phyloP scores from a whole-genome alignment of 495 filamentous ascomycete genomes.

The Aspergillus haitiensis region DNA sequence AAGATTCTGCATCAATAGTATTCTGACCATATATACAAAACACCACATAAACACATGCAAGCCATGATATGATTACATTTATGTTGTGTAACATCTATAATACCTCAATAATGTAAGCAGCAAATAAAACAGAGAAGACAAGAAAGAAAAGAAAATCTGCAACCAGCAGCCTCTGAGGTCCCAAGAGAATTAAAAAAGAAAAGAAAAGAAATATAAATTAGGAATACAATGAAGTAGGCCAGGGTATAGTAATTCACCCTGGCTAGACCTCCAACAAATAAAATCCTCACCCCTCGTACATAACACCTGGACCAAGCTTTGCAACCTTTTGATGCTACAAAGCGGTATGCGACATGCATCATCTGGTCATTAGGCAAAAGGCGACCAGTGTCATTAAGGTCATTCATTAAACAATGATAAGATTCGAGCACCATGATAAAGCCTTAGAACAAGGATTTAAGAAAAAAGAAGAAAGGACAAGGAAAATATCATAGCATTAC shows the following conservation, averaged over 20 bases:
- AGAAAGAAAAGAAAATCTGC: slow-evolving; percentile 13
- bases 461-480: background rate
- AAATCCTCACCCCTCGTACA: slow-evolving; percentile 20
- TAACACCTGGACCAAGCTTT: slow-evolving; percentile 19
- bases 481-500: slow-evolving; percentile 1
- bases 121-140: slow-evolving; percentile 14
- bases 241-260: background rate
- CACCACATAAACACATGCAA: background rate
- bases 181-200: background rate
- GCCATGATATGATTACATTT: slow-evolving; percentile 17
- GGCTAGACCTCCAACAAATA: slow-evolving; percentile 15
- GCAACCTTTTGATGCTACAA: slow-evolving; percentile 21
- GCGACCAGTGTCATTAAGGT: slow-evolving; percentile 45
- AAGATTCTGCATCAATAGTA: no score
- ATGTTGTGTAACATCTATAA: slow-evolving; percentile 20
- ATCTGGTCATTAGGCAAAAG: slow-evolving; percentile 31
- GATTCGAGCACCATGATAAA: slow-evolving; percentile 23
- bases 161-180: slow-evolving; percentile 18
- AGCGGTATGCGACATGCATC: slow-evolving; percentile 27
- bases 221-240: slow-evolving; percentile 26
- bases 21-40: background rate
- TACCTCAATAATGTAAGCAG: slow-evolving; percentile 10
- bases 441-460: slow-evolving; percentile 3
- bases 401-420: slow-evolving; percentile 48
- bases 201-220: slow-evolving; percentile 14